Base-by-base conservation (phyloP, 805 yeast genomes). In the Monosporozyma unispora region DNA sequence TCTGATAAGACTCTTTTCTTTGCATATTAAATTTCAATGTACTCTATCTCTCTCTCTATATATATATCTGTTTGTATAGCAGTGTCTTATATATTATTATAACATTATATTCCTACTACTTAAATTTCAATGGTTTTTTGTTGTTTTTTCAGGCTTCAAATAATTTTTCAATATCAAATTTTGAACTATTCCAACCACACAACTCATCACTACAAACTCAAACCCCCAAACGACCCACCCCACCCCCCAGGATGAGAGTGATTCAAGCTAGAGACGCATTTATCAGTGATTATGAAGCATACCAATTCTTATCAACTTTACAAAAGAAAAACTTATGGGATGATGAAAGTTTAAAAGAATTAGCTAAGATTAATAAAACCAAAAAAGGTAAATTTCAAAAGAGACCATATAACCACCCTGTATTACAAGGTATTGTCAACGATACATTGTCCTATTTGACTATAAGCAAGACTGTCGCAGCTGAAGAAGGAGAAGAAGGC, bases 281-380 rank as follows among this genome's bases (percentile, higher is more conserved):
- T 51, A 62, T 80, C 43, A 75, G 81, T 51, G 81, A 80, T 60
- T 79, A 70, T 53, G 86, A 80, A 60, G 81, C 78, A 1, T 61
- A 64, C 21, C 72, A 74, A 49, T 81, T 78, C 53, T 60, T 80
- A 51, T 59, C 69, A 6, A 74, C 70, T 43, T 57, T 77, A 38
- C 73, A 76, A 58, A 53, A 57, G 28, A 56, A 60, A 38, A 66
- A 70, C 52, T 54, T 61, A 42, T 70, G 74, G 74, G 64, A 62
- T 43, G 61, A 55, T 6, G 57, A 53, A 9, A 54, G 52, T 14
- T 45, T 45, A 23, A 46, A 27, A 44, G 35, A 31, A 12, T 31
- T 31, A 14, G 35, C 35, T 16, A 48, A 25, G 50, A 52, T 18
- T 52, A 54, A 29, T 52, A 59, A 22, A 52, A 54, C 28, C 55